Percentiles rank a stretch among this genome's conserved stretches.
These are phyloP conservation scores for Pyricularia sp. DNA, from an alignment of 2,329 filamentous ascomycete genomes.

Conservation along the genomic window DNA sequence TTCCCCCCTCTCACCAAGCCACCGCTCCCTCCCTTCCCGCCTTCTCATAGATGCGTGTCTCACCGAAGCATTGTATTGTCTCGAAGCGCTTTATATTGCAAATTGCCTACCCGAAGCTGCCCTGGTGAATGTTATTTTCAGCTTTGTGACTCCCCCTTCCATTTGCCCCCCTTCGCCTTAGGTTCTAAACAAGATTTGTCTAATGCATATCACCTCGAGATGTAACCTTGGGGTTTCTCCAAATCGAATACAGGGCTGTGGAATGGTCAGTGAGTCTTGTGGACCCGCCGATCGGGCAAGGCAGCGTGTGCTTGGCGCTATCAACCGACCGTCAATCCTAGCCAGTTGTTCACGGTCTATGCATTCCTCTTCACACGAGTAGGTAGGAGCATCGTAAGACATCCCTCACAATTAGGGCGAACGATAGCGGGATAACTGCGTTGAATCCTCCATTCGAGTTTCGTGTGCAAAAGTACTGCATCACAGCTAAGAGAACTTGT, in stretches of 20 bases:
- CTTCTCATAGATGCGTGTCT: not conserved
- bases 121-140: not conserved
- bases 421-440: not conserved
- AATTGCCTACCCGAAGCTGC: not conserved
- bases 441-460: not conserved
- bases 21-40: not conserved
- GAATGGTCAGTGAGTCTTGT: not conserved
- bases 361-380: not conserved
- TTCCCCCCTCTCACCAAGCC: not conserved
- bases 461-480: not conserved
- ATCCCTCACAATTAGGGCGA: not conserved
- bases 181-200: not conserved
- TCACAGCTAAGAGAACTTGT: not conserved
- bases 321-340: not conserved
- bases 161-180: not conserved
- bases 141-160: not conserved
- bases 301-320: not conserved
- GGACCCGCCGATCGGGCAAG: not conserved
- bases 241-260: not conserved
- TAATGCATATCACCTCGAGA: slow-evolving; percentile 1
- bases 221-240: not conserved
- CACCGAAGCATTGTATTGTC: not conserved
- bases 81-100: not conserved
- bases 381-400: not conserved
- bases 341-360: not conserved